Conservation (phyloP, 176 grass and related monocot genomes). For the Saccharum spontaneum region DNA sequence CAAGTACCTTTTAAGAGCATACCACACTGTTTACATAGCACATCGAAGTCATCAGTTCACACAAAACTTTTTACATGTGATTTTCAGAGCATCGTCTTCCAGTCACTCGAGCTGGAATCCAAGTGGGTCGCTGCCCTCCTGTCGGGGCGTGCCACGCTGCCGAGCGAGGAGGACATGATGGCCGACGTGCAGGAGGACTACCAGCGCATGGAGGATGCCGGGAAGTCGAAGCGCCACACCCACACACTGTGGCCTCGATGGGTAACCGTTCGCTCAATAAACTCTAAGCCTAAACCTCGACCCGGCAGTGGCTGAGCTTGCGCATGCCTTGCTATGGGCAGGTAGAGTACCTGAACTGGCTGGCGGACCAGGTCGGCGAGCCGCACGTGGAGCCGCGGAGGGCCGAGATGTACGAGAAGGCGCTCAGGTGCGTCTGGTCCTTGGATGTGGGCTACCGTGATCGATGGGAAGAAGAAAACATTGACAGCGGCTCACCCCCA, state of each 20-base stretch:
- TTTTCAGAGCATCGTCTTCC: conserved; percentile 45
- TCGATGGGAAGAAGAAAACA: conserved; percentile 13
- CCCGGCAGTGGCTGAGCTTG: not conserved
- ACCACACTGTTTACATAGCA: too few species aligned
- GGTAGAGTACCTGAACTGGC: conserved; percentile 56
- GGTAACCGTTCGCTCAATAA: not conserved
- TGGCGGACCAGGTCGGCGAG: conserved; percentile 39
- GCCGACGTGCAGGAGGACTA: conserved; percentile 37
- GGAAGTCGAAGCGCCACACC: conserved; percentile 43
- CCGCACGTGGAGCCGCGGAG: conserved; percentile 26
- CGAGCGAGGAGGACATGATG: conserved; percentile 42
- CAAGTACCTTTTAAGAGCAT: too few species aligned
- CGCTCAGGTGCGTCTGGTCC: conserved; percentile 25
- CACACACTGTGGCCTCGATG: conserved; percentile 38
- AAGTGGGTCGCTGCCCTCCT: conserved; percentile 54
- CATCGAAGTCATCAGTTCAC: not conserved
- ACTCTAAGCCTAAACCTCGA: not conserved
- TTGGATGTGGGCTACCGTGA: conserved; percentile 33
- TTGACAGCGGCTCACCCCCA: too few species aligned
- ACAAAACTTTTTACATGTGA: not conserved
- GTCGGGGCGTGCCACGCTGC: conserved; percentile 37
- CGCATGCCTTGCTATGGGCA: not conserved
- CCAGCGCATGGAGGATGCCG: conserved; percentile 39
- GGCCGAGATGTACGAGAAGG: conserved; percentile 25
- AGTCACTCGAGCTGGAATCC: conserved; percentile 40